phyloP scores from a whole-genome alignment of 2,329 filamentous ascomycete genomes.

The Trichophaea hybrida region DNA sequence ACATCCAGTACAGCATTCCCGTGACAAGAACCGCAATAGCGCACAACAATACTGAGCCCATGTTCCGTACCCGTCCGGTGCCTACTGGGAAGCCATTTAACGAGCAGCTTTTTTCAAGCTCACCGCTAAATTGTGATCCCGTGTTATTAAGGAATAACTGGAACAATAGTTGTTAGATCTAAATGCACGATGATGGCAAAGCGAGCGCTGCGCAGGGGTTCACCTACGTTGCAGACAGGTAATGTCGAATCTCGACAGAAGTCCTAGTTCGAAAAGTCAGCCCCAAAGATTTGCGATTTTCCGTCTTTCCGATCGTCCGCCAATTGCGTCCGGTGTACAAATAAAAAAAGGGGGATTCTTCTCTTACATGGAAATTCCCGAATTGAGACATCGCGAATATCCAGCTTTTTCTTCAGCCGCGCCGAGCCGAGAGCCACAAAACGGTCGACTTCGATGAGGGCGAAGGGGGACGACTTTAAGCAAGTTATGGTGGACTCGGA shows the following conservation, averaged over 20 bases:
- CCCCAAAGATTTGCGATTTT: not conserved
- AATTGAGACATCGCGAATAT: slow-evolving; percentile 35
- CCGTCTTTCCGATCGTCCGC: not conserved
- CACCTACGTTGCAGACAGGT: slow-evolving; percentile 68
- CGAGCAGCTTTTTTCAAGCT: slow-evolving; percentile 11
- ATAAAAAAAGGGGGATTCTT: slow-evolving; percentile 22
- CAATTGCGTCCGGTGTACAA: not conserved
- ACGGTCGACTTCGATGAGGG: too few species aligned
- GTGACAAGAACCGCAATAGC: slow-evolving; percentile 59
- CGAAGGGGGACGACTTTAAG: too few species aligned
- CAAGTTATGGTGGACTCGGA: too few species aligned
- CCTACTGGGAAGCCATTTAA: slow-evolving; percentile 28
- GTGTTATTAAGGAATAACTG: not conserved
- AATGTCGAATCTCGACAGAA: slow-evolving; percentile 76
- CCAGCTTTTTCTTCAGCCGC: not conserved
- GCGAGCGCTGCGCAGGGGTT: slow-evolving; percentile 3
- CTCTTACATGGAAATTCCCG: slow-evolving; percentile 42
- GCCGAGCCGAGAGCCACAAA: too few species aligned
- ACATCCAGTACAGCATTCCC: slow-evolving; percentile 56
- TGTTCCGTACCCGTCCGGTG: slow-evolving; percentile 55
- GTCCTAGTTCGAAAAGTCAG: slow-evolving; percentile 38
- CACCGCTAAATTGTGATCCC: not conserved
- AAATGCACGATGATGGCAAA: not conserved
- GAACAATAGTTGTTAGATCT: not conserved
- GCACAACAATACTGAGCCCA: slow-evolving; percentile 70